Evolutionary conservation across 2,329 filamentous ascomycete genomes (phyloP).

Genomic region (Neopestalotiopsis sp.): DNA sequence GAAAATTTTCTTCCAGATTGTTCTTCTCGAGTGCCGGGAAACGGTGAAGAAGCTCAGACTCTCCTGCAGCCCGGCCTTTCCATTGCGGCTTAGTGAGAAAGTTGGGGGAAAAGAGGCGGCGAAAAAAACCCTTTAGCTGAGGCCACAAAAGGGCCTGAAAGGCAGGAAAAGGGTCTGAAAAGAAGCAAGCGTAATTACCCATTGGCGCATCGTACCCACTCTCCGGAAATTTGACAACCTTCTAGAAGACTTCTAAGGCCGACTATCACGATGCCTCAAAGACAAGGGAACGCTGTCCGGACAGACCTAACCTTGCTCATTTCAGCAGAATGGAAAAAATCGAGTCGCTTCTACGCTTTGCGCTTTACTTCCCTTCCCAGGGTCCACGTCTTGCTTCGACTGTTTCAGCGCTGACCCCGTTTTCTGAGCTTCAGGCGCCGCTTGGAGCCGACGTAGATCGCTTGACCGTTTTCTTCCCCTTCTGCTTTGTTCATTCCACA

Average conservation of each 20-base stretch:
- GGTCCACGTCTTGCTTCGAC: not conserved
- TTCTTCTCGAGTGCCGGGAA: constrained; percentile 1
- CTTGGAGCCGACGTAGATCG: constrained; percentile 12
- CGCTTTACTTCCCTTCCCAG: not conserved
- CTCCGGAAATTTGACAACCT: constrained; percentile 18
- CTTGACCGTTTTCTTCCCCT: constrained; percentile 7
- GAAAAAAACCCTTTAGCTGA: constrained; percentile 2
- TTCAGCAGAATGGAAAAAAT: not conserved
- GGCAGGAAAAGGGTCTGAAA: too few species aligned
- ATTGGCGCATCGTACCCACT: not conserved
- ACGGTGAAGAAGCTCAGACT: not conserved
- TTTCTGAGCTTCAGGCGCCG: not conserved
- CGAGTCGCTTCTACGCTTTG: not conserved
- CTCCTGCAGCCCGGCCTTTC: not conserved
- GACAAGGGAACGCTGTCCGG: constrained; percentile 15
- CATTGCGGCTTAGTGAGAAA: not conserved
- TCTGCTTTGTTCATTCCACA: not conserved
- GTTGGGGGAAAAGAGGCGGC: not conserved
- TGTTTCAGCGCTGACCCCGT: constrained; percentile 9
- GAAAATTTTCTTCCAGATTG: not conserved
- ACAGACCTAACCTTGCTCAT: not conserved
- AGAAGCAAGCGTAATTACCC: not conserved
- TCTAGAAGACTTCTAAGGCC: constrained; percentile 17
- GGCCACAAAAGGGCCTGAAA: not conserved
- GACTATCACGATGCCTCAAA: not conserved